These are phyloP conservation scores for Kazachstania viticola DNA, from an alignment of 805 yeast genomes.

Conservation along the genomic window DNA sequence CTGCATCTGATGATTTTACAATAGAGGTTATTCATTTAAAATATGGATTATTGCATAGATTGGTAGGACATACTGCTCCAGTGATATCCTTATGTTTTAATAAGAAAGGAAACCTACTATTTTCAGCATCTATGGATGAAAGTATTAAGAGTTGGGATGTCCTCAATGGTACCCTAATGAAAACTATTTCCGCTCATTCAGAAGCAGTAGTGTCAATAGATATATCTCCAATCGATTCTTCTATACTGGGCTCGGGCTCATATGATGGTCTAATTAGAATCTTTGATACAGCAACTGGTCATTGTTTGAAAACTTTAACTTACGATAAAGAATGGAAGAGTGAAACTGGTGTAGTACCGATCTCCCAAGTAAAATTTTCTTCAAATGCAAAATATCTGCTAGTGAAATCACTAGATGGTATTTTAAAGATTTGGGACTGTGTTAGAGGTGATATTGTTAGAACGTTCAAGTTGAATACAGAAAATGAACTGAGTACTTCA, in stretches of 20 bases:
- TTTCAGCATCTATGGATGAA: constrained; percentile 83
- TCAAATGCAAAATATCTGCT: constrained; percentile 73
- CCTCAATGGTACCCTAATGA: constrained; percentile 46
- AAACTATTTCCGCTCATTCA: constrained; percentile 83
- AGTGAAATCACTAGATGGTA: constrained; percentile 73
- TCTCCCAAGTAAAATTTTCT: constrained; percentile 58
- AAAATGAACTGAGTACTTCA: no score
- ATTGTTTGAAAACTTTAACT: constrained; percentile 81
- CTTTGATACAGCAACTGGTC: constrained; percentile 82
- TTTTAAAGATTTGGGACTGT: constrained; percentile 75
- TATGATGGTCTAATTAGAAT: constrained; percentile 84
- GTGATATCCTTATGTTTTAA: constrained; percentile 64
- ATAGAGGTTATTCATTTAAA: constrained; percentile 58
- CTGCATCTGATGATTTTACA: constrained; percentile 80
- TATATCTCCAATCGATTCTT: constrained; percentile 64
- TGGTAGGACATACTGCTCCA: constrained; percentile 77
- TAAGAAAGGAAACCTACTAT: constrained; percentile 62
- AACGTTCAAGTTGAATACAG: constrained; percentile 34
- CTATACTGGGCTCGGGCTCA: constrained; percentile 71
- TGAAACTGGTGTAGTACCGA: constrained; percentile 45
- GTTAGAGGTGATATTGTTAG: constrained; percentile 70
- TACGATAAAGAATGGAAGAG: constrained; percentile 66
- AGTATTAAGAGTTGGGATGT: constrained; percentile 88
- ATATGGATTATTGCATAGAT: constrained; percentile 31
- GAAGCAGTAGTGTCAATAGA: constrained; percentile 77